A percentile compares a stretch with the other conserved stretches of the same genome.
Conservation (phyloP, 2,329 filamentous ascomycete genomes). For the Rutstroemia sp. region DNA sequence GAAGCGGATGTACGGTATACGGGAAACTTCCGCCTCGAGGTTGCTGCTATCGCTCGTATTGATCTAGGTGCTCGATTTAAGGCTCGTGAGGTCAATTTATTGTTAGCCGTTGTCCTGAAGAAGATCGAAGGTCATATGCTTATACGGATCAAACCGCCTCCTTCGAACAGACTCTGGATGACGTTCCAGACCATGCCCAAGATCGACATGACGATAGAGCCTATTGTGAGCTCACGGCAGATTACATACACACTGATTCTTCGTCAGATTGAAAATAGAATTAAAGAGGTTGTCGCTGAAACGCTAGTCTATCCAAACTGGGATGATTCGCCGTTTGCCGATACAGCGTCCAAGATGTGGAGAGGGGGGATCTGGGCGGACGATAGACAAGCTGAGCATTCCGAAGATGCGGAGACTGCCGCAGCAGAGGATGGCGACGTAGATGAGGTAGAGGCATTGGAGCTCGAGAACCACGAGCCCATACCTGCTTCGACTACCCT, state of each 20-base stretch:
- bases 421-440: conserved; percentile 40
- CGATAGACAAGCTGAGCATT: conserved; percentile 40
- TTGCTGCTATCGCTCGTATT: conserved; percentile 87
- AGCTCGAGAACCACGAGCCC: conserved; percentile 32
- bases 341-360: conserved; percentile 69
- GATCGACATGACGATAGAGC: conserved; percentile 89
- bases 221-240: conserved; percentile 88
- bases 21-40: conserved; percentile 81
- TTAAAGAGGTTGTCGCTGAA: conserved; percentile 89
- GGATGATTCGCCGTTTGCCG: conserved; percentile 90
- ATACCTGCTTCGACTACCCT: conserved; percentile 33
- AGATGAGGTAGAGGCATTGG: conserved; percentile 32
- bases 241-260: conserved; percentile 93
- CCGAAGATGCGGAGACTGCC: conserved; percentile 32
- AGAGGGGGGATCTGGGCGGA: conserved; percentile 75
- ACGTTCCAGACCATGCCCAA: conserved; percentile 91
- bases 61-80: conserved; percentile 87
- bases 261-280: conserved; percentile 87
- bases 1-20: conserved; percentile 85
- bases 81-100: conserved; percentile 77
- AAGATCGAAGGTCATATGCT: conserved; percentile 79
- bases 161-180: conserved; percentile 94
- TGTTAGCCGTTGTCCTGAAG: conserved; percentile 79
- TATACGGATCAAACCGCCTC: conserved; percentile 85
- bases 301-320: conserved; percentile 89